Evolutionary conservation across 2,329 filamentous ascomycete genomes (phyloP).

Genomic region (Hortaea werneckii): DNA sequence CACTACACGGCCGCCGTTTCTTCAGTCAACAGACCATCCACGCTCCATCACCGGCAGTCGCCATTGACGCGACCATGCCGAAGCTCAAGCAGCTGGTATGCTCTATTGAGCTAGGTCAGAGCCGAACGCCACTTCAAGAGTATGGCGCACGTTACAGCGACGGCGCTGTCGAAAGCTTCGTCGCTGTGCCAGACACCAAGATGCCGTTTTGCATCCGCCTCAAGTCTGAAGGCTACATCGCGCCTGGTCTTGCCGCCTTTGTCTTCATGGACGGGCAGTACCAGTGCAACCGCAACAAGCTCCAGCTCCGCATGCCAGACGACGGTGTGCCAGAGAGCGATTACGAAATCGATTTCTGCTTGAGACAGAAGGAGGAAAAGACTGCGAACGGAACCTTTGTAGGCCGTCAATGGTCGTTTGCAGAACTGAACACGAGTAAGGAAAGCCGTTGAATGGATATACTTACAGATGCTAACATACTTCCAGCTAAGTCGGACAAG

Average conservation of each 20-base stretch:
- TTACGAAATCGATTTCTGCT: constrained; percentile 37
- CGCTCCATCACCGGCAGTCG: not conserved
- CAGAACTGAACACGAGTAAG: constrained; percentile 39
- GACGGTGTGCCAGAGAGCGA: constrained; percentile 18
- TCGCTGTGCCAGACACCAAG: constrained; percentile 39
- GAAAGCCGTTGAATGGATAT: not conserved
- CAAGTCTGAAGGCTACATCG: constrained; percentile 41
- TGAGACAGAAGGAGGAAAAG: constrained; percentile 46
- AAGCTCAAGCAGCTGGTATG: constrained; percentile 43
- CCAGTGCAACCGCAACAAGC: constrained; percentile 46
- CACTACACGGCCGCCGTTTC: too few species aligned
- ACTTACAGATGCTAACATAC: not conserved
- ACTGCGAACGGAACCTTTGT: constrained; percentile 37
- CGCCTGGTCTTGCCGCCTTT: constrained; percentile 43
- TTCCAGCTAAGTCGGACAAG: constrained; percentile 29
- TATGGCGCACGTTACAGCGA: constrained; percentile 42
- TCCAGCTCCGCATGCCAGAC: constrained; percentile 29
- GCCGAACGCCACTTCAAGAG: constrained; percentile 37
- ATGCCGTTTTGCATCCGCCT: constrained; percentile 41
- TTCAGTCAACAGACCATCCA: too few species aligned
- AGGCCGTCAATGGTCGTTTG: constrained; percentile 45
- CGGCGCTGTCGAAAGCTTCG: constrained; percentile 41
- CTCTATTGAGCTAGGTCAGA: constrained; percentile 39
- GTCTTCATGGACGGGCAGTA: constrained; percentile 50
- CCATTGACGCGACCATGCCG: constrained; percentile 34